Base-by-base conservation (phyloP, 2,329 filamentous ascomycete genomes). In the Sclerotinia sclerotiorum region DNA sequence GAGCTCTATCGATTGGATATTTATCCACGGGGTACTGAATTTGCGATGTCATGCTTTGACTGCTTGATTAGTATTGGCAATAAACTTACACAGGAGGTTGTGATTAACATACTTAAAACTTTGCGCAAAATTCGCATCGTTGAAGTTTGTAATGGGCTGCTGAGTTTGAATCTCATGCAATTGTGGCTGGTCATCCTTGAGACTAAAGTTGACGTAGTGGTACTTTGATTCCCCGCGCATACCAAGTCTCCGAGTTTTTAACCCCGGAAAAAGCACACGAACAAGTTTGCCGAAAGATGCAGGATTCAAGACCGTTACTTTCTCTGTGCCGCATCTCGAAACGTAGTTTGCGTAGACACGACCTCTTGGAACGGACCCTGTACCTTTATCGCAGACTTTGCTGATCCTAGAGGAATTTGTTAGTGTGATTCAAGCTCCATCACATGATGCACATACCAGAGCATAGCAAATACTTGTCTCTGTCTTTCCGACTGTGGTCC, bases 151-250 rank as follows among this genome's bases (percentile, higher is more conserved):
- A 5, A 82, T 78, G n/a, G 82, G 79, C 27, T 82, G 82, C 4
- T 79, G 78, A 52, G 81, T 79, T 19, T 82, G 79, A 39, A 84
- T 81, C 61, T 75, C 74, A 19, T 73, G 71, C 60, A 76, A 65
- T 49, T 76, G 74, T 62, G 76, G 75, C 61, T 77, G 76, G 69
- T 89, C 87, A 63, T 89, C 87, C 54, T 82, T 80, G 63, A 90
- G 79, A 17, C 82, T 82, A 74, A 90, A 90, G 76, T 89, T 88
- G 58, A 90, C 87, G 76, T 99, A 99, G 79, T 99, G 95, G 79
- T 99, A 99, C 78, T 99, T 99, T 19, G 95, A 99, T 81, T 98
- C 94, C 72, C 95, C 95, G 65, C 95, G 88, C 58, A 98, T 94
- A 71, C 95, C 95, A 17, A 99, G 84, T 72, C 95, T 87, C 69